A percentile compares a stretch with the other conserved stretches of the same genome.
Conservation (phyloP, 768 basidiomycete genomes). For the Pisolithus marmoratus region DNA sequence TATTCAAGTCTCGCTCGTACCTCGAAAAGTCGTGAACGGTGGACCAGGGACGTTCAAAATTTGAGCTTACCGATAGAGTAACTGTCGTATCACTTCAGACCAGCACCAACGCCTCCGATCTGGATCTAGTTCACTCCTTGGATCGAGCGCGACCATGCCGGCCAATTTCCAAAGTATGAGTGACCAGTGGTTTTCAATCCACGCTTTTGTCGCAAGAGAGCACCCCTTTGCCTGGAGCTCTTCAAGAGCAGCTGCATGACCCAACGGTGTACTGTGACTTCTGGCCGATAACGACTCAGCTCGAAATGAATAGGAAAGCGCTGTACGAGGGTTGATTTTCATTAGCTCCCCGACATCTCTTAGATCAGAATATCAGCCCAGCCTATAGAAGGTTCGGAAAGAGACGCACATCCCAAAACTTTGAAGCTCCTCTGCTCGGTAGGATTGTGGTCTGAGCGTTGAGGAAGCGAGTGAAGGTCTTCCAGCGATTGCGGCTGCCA, state of each 20-base stretch:
- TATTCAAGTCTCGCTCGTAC: slow-evolving; percentile 83
- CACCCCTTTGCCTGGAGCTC: slow-evolving; percentile 58
- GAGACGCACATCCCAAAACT: slow-evolving; percentile 47
- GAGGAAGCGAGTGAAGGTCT: slow-evolving; percentile 44
- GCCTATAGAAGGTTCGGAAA: background rate
- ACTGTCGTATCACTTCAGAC: slow-evolving; percentile 73
- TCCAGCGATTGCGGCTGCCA: slow-evolving; percentile 28
- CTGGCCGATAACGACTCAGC: slow-evolving; percentile 28
- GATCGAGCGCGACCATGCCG: slow-evolving; percentile 73
- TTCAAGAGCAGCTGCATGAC: slow-evolving; percentile 49
- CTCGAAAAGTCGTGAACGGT: slow-evolving; percentile 33
- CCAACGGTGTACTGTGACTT: slow-evolving; percentile 22
- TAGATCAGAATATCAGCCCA: slow-evolving; percentile 4
- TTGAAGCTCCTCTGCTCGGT: slow-evolving; percentile 39
- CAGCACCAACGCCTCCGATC: slow-evolving; percentile 69
- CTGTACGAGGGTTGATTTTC: slow-evolving; percentile 50
- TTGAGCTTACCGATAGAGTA: slow-evolving; percentile 69
- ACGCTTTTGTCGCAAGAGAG: slow-evolving; percentile 59
- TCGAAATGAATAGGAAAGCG: slow-evolving; percentile 57
- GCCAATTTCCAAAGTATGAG: slow-evolving; percentile 94
- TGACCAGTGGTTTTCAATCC: slow-evolving; percentile 92
- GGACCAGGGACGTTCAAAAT: background rate
- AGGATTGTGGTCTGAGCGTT: slow-evolving; percentile 45
- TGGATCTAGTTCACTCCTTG: slow-evolving; percentile 45
- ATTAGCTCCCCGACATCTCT: slow-evolving; percentile 49